Conservation (phyloP, 257 asterid genomes). For the Solanum stenotomum region DNA sequence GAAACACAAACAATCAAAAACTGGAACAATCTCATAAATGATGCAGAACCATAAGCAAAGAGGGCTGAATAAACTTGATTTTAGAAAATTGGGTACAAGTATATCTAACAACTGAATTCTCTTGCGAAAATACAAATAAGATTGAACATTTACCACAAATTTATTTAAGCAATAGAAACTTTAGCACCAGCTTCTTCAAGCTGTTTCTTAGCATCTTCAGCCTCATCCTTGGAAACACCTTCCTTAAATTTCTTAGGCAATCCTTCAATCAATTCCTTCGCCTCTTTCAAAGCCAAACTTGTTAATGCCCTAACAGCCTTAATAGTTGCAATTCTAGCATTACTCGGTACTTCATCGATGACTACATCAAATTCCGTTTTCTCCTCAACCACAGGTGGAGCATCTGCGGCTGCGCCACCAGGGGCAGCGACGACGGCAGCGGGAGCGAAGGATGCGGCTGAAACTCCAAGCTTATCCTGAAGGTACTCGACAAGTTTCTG, state of each 20-base stretch:
- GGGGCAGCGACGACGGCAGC: slow-evolving; percentile 43
- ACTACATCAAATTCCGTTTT: slow-evolving; percentile 85
- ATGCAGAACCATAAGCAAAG: neutral
- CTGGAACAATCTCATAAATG: neutral
- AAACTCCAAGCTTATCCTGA: slow-evolving; percentile 88
- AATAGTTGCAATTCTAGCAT: slow-evolving; percentile 62
- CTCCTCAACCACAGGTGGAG: slow-evolving; percentile 67
- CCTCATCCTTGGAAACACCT: slow-evolving; percentile 79
- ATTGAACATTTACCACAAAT: neutral
- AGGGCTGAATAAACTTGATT: neutral
- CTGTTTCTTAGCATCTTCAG: slow-evolving; percentile 90
- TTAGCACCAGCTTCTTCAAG: slow-evolving; percentile 89
- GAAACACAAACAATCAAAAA: neutral
- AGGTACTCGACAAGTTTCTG: slow-evolving; percentile 94
- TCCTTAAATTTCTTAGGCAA: slow-evolving; percentile 90
- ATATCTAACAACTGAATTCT: neutral
- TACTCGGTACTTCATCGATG: slow-evolving; percentile 86
- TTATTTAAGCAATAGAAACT: slow-evolving; percentile 34
- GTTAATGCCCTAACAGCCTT: slow-evolving; percentile 84
- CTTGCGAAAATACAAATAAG: neutral
- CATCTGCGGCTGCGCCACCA: slow-evolving; percentile 23
- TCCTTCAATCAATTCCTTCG: slow-evolving; percentile 86
- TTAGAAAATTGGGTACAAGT: neutral
- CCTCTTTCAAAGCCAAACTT: slow-evolving; percentile 72
- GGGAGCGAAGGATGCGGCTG: slow-evolving; percentile 85